Evolutionary conservation across 2,329 filamentous ascomycete genomes (phyloP).

Genomic region (Aspergillus caelatus): DNA sequence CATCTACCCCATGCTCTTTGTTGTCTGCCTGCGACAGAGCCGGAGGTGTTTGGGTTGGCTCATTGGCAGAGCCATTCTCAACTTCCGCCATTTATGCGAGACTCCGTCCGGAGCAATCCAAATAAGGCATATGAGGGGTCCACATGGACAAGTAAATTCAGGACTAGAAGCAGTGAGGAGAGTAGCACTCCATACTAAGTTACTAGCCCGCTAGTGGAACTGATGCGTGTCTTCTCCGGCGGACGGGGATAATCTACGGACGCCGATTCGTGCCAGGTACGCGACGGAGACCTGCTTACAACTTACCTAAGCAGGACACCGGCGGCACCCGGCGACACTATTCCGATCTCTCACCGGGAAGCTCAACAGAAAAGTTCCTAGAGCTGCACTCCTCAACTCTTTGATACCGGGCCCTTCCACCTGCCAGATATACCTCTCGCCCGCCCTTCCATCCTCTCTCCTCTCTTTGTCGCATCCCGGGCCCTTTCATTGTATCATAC

Average conservation of each 20-base stretch:
- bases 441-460: slow-evolving; percentile 22
- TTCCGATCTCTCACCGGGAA: slow-evolving; percentile 43
- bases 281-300: slow-evolving; percentile 9
- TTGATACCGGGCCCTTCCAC: slow-evolving; percentile 32
- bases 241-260: slow-evolving; percentile 27
- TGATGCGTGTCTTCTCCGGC: slow-evolving; percentile 36
- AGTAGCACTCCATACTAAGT: slow-evolving; percentile 7
- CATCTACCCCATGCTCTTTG: slow-evolving; percentile 34
- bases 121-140: slow-evolving; percentile 27
- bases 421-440: slow-evolving; percentile 25
- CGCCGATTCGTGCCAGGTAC: slow-evolving; percentile 19
- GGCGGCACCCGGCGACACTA: slow-evolving; percentile 29
- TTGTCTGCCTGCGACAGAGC: slow-evolving; percentile 30
- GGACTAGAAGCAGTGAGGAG: slow-evolving; percentile 23
- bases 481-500: slow-evolving; percentile 25
- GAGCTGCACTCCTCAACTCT: slow-evolving; percentile 31
- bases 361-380: slow-evolving; percentile 48
- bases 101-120: slow-evolving; percentile 38
- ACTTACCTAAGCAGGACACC: slow-evolving; percentile 26
- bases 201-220: slow-evolving; percentile 14
- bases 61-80: slow-evolving; percentile 37
- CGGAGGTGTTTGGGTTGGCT: slow-evolving; percentile 32
- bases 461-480: slow-evolving; percentile 26
- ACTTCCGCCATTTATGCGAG: slow-evolving; percentile 46
- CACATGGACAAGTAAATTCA: slow-evolving; percentile 31